These are phyloP conservation scores for Acer campestre DNA, from an alignment of 345 rosid genomes.

Conservation along the genomic window DNA sequence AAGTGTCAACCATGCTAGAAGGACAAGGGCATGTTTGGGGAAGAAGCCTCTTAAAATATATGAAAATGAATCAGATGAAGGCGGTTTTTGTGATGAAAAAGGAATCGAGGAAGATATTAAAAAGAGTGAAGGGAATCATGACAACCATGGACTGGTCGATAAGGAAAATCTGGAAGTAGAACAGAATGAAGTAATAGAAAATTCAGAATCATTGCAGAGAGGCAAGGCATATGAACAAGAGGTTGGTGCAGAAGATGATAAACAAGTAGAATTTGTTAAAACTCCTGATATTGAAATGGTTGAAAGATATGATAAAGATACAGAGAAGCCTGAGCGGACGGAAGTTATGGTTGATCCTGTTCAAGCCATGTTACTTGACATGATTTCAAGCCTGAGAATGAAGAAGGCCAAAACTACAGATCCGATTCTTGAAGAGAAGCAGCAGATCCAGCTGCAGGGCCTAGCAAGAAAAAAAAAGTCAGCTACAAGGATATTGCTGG, in stretches of 20 bases:
- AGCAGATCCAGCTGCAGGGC: conserved; percentile 26
- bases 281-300: conserved; percentile 16
- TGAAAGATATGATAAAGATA: conserved; percentile 18
- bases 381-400: conserved; percentile 78
- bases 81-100: conserved; percentile 37
- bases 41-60: conserved; percentile 59
- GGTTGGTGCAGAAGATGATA: conserved; percentile 18
- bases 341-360: conserved; percentile 70
- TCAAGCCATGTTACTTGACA: conserved; percentile 75
- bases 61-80: conserved; percentile 54
- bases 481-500: conserved; percentile 78
- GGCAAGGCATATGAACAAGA: conserved; percentile 32
- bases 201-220: conserved; percentile 25
- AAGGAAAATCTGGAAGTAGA: conserved; percentile 20
- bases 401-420: conserved; percentile 34
- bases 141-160: conserved; percentile 1
- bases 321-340: conserved; percentile 22
- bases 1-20: conserved; percentile 31
- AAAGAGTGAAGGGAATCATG: conserved; percentile 24
- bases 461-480: conserved; percentile 75
- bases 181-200: conserved; percentile 23
- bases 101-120: conserved; percentile 22
- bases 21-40: conserved; percentile 45
- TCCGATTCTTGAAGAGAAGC: conserved; percentile 24
- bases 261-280: conserved; percentile 14